These are phyloP conservation scores for Byssothecium circinans DNA, from an alignment of 2,329 filamentous ascomycete genomes.

Conservation along the genomic window DNA sequence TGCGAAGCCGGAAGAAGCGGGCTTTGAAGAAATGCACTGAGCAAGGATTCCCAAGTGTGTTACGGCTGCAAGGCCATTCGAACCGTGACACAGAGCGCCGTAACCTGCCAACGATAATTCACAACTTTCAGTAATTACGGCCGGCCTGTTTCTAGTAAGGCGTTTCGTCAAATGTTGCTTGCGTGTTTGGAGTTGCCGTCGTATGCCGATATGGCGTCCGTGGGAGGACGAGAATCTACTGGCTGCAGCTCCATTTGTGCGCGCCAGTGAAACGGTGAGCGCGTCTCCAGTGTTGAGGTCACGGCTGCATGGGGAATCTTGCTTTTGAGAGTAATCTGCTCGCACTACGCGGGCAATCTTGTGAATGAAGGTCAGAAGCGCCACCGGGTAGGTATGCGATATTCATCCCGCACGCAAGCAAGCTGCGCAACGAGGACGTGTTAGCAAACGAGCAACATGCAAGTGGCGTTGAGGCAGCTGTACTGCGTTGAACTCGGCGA, in stretches of 20 bases:
- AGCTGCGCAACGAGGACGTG: slow-evolving; percentile 1
- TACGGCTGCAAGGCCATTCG: slow-evolving; percentile 15
- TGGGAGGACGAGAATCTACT: slow-evolving; percentile 9
- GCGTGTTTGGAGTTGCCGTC: slow-evolving; percentile 3
- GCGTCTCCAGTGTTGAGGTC: slow-evolving; percentile 18
- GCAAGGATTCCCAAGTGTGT: slow-evolving; percentile 19
- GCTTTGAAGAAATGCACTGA: slow-evolving; percentile 14
- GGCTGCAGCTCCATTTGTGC: slow-evolving; percentile 20
- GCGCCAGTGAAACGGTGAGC: slow-evolving; percentile 29
- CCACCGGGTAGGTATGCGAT: slow-evolving; percentile 1
- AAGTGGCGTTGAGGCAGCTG: slow-evolving; percentile 11
- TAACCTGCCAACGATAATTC: slow-evolving; percentile 3
- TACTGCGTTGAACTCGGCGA: slow-evolving; percentile 10
- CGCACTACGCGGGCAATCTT: slow-evolving; percentile 13
- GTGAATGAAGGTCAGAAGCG: neutral
- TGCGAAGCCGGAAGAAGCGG: slow-evolving; percentile 23
- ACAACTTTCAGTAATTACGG: slow-evolving; percentile 4
- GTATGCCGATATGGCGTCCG: slow-evolving; percentile 10
- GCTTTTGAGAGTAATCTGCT: slow-evolving; percentile 15
- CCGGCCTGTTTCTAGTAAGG: slow-evolving; percentile 5
- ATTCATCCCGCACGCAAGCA: slow-evolving; percentile 2
- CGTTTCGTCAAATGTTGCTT: slow-evolving; percentile 6
- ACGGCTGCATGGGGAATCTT: slow-evolving; percentile 27
- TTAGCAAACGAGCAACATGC: neutral
- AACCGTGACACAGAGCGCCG: slow-evolving; percentile 15